These are phyloP conservation scores for Helotiales sp. DNA, from an alignment of 2,329 filamentous ascomycete genomes.

Conservation along the genomic window DNA sequence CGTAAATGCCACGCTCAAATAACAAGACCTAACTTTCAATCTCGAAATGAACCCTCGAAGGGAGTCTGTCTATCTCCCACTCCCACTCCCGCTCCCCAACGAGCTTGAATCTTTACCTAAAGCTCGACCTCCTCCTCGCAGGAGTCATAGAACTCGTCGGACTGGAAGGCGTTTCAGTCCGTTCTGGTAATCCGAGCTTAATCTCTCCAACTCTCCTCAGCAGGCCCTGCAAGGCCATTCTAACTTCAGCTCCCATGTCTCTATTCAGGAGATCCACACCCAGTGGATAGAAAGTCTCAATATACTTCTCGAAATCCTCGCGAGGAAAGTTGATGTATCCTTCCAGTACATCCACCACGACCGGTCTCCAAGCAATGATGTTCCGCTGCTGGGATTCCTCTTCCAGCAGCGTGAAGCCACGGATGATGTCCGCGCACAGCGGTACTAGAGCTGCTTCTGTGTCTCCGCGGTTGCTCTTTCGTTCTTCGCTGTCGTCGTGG, in stretches of 20 bases:
- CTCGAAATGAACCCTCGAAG: not conserved
- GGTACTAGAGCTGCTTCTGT: constrained; percentile 93
- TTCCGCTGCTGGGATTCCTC: constrained; percentile 97
- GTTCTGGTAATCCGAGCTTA: constrained; percentile 52
- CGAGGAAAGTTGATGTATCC: constrained; percentile 86
- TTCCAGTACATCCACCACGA: constrained; percentile 95
- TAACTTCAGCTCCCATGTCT: constrained; percentile 80
- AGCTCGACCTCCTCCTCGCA: constrained; percentile 10
- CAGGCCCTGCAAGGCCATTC: constrained; percentile 76
- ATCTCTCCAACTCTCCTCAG: constrained; percentile 85
- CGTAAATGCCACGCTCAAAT: constrained; percentile 15
- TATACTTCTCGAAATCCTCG: constrained; percentile 78
- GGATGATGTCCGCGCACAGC: constrained; percentile 92
- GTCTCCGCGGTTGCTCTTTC: constrained; percentile 76
- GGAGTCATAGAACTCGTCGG: constrained; percentile 23
- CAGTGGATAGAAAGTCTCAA: constrained; percentile 84
- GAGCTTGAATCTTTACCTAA: not conserved
- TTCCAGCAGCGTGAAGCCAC: constrained; percentile 82
- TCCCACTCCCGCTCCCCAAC: not conserved
- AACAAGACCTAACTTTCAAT: constrained; percentile 1
- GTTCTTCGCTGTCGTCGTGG: constrained; percentile 82
- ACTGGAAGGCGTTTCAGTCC: constrained; percentile 29
- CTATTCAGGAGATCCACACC: constrained; percentile 81
- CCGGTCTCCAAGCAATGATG: constrained; percentile 94
- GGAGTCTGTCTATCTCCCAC: not conserved